phyloP scores from a whole-genome alignment of 2,329 filamentous ascomycete genomes.

The Alternaria conjuncta region DNA sequence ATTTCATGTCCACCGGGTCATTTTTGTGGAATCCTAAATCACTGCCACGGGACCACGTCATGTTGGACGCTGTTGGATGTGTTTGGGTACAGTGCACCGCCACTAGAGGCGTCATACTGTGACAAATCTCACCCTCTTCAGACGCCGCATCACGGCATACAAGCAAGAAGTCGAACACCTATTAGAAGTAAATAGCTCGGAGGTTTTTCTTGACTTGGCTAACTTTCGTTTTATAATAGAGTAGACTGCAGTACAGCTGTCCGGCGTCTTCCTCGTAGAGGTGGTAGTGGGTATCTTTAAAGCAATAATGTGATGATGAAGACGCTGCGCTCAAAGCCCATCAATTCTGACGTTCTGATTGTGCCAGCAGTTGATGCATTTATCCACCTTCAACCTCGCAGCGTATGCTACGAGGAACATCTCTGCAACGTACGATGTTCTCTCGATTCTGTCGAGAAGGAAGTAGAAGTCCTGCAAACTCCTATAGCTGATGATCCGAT shows the following conservation, averaged over 20 bases:
- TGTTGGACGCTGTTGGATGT: conserved; percentile 4
- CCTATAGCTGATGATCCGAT: conserved; percentile 22
- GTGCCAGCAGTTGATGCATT: conserved; percentile 35
- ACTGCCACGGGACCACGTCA: conserved; percentile 38
- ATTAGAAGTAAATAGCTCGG: background rate
- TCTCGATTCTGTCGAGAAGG: conserved; percentile 34
- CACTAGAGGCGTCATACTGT: conserved; percentile 9
- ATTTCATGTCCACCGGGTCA: conserved; percentile 11
- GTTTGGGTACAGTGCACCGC: conserved; percentile 10
- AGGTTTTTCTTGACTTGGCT: background rate
- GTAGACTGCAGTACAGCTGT: background rate
- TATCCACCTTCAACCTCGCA: conserved; percentile 28
- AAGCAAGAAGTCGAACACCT: background rate
- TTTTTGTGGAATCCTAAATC: background rate
- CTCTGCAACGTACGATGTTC: conserved; percentile 23
- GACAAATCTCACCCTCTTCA: background rate
- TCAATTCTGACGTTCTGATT: conserved; percentile 21
- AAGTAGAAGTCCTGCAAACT: conserved; percentile 35
- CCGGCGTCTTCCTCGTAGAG: background rate
- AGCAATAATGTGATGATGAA: background rate
- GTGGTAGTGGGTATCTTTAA: background rate
- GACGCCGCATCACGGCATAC: background rate
- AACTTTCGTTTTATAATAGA: background rate
- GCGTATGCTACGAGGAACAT: conserved; percentile 13
- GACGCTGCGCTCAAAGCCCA: background rate